Percentiles rank a stretch among this genome's conserved stretches.
Evolutionary conservation across 2,329 filamentous ascomycete species (phyloP).

Genomic region (Tolypocladium ophioglossoides): DNA sequence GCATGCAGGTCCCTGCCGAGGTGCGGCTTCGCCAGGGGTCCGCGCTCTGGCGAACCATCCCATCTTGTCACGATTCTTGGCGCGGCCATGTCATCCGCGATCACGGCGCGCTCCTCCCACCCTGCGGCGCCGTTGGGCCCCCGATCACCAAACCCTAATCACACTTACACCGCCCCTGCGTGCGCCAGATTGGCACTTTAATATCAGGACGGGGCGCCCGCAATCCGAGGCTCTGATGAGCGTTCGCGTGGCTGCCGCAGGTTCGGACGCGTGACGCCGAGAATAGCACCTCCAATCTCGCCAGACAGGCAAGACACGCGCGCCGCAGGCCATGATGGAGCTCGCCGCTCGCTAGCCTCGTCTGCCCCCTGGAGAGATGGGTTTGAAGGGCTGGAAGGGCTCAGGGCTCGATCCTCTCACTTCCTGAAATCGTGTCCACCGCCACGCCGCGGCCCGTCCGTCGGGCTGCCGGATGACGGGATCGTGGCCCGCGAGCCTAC

Average conservation of each 20-base stretch:
- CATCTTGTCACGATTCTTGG: no score
- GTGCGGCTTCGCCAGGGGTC: no score
- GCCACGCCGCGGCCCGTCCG: background rate
- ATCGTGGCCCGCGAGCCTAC: background rate
- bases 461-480: background rate
- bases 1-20: no score
- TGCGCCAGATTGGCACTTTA: background rate
- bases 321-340: background rate
- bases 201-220: background rate
- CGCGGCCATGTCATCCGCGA: background rate
- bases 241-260: background rate
- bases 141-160: background rate
- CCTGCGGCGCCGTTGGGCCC: background rate
- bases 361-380: background rate
- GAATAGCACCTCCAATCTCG: background rate
- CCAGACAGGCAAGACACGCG: background rate
- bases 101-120: background rate
- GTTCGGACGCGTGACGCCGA: background rate
- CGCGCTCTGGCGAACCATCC: no score
- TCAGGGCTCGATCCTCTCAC: background rate
- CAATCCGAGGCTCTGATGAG: background rate
- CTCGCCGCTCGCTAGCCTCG: background rate
- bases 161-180: background rate
- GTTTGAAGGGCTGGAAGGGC: background rate
- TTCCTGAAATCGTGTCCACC: background rate